These are phyloP conservation scores for Auriscalpium microsporum DNA, from an alignment of 768 basidiomycete genomes.

Conservation along the genomic window DNA sequence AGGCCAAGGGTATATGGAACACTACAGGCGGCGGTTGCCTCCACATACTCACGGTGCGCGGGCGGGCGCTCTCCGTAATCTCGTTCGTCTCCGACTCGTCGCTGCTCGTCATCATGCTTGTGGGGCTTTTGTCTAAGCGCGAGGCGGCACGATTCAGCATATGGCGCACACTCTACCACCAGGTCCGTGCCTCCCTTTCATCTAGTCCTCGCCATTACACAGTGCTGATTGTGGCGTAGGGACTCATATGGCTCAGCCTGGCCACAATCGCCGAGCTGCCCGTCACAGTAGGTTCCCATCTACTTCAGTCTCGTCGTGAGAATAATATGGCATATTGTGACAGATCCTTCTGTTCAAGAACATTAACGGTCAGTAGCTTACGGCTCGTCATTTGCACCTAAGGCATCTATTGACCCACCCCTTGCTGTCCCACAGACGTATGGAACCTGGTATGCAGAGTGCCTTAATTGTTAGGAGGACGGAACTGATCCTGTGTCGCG, in stretches of 20 bases:
- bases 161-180: not conserved
- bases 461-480: not conserved
- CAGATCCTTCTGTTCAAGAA: not conserved
- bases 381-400: no score
- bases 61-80: not conserved
- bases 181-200: not conserved
- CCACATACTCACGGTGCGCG: not conserved
- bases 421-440: not conserved
- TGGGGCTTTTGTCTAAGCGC: not conserved
- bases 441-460: not conserved
- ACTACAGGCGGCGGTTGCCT: not conserved
- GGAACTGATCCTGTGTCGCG: not conserved
- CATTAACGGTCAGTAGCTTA: not conserved
- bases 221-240: not conserved
- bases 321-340: no score
- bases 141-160: not conserved
- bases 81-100: not conserved
- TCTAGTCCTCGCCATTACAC: no score
- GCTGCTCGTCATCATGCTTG: not conserved
- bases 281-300: not conserved
- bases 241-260: not conserved
- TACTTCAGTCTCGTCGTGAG: no score
- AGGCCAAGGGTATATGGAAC: not conserved
- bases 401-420: no score
- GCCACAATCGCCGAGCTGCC: not conserved